Percentiles rank a stretch among this genome's conserved stretches.
These are phyloP conservation scores for Fagus crenata DNA, from an alignment of 306 rosid species.

Conservation along the genomic window DNA sequence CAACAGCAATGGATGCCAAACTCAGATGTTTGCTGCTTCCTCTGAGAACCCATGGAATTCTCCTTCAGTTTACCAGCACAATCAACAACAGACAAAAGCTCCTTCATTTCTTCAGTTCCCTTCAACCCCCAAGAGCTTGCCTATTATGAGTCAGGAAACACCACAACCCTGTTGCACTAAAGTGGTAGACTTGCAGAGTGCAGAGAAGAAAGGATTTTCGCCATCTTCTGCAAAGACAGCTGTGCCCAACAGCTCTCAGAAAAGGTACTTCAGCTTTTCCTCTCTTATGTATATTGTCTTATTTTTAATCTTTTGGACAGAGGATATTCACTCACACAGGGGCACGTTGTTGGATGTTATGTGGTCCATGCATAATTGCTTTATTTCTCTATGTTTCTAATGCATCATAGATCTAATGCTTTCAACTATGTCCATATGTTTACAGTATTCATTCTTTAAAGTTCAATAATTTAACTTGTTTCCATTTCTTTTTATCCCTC, in stretches of 20 bases:
- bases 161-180: constrained; percentile 50
- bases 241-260: constrained; percentile 80
- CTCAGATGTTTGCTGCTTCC: constrained; percentile 32
- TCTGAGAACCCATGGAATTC: constrained; percentile 43
- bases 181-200: constrained; percentile 54
- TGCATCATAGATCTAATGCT: constrained; percentile 35
- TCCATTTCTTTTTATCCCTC: background rate
- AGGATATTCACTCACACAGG: constrained; percentile 60
- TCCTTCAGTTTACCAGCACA: constrained; percentile 32
- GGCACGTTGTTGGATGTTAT: constrained; percentile 32
- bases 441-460: background rate
- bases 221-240: constrained; percentile 55
- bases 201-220: constrained; percentile 50
- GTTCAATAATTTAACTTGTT: background rate
- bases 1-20: constrained; percentile 35
- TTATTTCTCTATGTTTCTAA: background rate
- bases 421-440: background rate
- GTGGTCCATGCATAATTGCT: constrained; percentile 60
- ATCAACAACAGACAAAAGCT: constrained; percentile 35
- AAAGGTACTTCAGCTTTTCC: constrained; percentile 55
- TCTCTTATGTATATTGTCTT: constrained; percentile 1
- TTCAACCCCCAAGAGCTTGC: constrained; percentile 38
- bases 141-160: constrained; percentile 41
- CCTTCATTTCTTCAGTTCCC: constrained; percentile 50
- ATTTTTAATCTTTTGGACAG: constrained; percentile 43